Evolutionary conservation across 2,329 filamentous ascomycete species (phyloP), one percentile per base, ranked within the genome.

Genomic region (Hypoxylon sp.): DNA sequence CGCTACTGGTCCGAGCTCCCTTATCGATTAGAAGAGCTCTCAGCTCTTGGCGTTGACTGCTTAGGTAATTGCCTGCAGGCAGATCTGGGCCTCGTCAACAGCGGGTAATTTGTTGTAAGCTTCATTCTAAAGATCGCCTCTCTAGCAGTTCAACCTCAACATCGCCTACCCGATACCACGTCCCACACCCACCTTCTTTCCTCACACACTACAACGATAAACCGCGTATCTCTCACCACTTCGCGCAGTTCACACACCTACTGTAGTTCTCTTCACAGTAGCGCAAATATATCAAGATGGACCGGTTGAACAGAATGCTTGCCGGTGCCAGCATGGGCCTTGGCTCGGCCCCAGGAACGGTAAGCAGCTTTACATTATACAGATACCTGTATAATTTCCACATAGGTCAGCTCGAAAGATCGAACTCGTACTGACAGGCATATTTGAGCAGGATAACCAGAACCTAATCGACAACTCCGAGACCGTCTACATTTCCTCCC

Each of bases 381-480:
- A 19, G 12, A 32, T n/a, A 32, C 34, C 6, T 27, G n/a, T n/a
- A 16, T 29, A 14, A 29, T 16, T 6, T n/a, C 3, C n/a, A 7
- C 16, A 8, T 7, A 11, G 3, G 1, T 27, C 30, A 5, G 25
- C 6, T 30, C 7, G 14, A 16, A 27, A n/a, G 12, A n/a, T 9
- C 5, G 2, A 47, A 23, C 34, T 25, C 45, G 27, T 43, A 56
- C 70, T 73, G 60, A 75, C 58, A 19, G 16, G 9, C 6, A 41
- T 29, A 29, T 16, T 50, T 30, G 34, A 41, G 3, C 72, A 97
- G 93, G 95, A 98, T 75, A 96, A 95, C 73, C 87, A 88, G 39
- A 94, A 91, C 78, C 88, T 99, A 66, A 96, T 99, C 80, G 96
- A 99, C 80, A 99, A 99, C 84, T 97, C 95, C 75, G 96, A 99